Percentiles rank a stretch among this genome's conserved stretches.
Conservation (phyloP, 306 rosid genomes). For the Quercus rubra region DNA sequence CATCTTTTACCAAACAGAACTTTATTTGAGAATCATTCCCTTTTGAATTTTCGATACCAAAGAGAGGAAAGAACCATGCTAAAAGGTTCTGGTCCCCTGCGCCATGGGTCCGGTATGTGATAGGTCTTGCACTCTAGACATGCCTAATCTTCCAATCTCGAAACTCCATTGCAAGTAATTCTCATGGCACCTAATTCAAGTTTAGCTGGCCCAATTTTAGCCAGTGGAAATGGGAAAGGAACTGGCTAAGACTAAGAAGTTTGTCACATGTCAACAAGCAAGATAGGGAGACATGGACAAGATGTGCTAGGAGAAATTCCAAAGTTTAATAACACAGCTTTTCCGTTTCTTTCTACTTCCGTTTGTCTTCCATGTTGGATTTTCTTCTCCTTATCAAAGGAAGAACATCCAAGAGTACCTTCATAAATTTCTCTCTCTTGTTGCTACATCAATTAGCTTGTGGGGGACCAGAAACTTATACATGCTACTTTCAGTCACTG, state of each 20-base stretch:
- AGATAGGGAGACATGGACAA: conserved; percentile 63
- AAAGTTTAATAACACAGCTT: conserved; percentile 33
- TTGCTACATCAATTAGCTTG: conserved; percentile 16
- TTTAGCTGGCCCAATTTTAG: conserved; percentile 35
- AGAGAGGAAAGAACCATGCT: conserved; percentile 12
- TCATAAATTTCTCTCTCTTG: conserved; percentile 17
- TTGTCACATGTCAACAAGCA: conserved; percentile 45
- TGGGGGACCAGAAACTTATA: conserved; percentile 39
- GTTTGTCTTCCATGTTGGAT: conserved; percentile 44
- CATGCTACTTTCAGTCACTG: conserved; percentile 31
- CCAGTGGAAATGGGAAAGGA: conserved; percentile 24
- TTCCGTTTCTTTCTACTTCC: conserved; percentile 35
- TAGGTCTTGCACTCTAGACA: conserved; percentile 20
- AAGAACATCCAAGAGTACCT: conserved; percentile 24
- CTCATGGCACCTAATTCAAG: conserved; percentile 21
- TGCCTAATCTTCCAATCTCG: background rate
- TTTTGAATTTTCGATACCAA: background rate
- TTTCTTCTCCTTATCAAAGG: conserved; percentile 35
- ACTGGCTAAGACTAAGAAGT: conserved; percentile 29
- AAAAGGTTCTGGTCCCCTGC: conserved; percentile 38
- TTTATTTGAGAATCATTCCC: conserved; percentile 18
- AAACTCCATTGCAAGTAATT: conserved; percentile 22
- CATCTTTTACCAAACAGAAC: background rate
- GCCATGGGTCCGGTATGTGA: conserved; percentile 34
- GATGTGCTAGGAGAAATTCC: conserved; percentile 47